Conservation (phyloP, 371 early-diverging fungal species). For the Apophysomyces variabilis region DNA sequence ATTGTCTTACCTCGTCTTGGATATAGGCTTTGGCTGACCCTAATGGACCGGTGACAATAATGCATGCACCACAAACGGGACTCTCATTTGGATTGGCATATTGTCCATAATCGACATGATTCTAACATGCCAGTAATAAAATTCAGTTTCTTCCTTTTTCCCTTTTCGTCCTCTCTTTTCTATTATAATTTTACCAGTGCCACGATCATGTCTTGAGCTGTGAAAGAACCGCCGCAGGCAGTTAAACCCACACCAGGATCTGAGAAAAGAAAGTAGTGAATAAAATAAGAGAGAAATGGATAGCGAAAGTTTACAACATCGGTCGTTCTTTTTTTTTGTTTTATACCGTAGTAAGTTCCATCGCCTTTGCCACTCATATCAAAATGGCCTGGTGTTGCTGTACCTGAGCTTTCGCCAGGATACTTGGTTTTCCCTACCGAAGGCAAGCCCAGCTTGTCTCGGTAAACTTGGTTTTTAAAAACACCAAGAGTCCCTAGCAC, state of each 20-base stretch:
- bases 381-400: constrained; percentile 33
- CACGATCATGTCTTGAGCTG: constrained; percentile 43
- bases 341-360: constrained; percentile 52
- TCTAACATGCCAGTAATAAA: constrained; percentile 21
- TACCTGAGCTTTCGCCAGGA: constrained; percentile 45
- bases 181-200: constrained; percentile 37
- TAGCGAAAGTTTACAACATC: too few relatives aligned
- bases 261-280: constrained; percentile 6
- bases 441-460: constrained; percentile 25
- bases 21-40: constrained; percentile 46
- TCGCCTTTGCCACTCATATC: constrained; percentile 47
- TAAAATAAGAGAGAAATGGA: too few relatives aligned
- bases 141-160: background rate
- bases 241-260: constrained; percentile 52
- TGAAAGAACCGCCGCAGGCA: constrained; percentile 44
- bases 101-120: constrained; percentile 44
- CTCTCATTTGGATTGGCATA: constrained; percentile 47
- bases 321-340: too few relatives aligned
- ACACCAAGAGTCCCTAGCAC: constrained; percentile 41
- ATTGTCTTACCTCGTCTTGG: constrained; percentile 44
- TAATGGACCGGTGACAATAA: constrained; percentile 40
- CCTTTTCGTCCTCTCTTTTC: background rate
- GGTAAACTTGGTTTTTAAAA: constrained; percentile 36
- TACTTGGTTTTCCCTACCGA: constrained; percentile 44
- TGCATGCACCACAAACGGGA: constrained; percentile 50